A percentile compares a stretch with the other conserved stretches of the same genome.
These are phyloP conservation scores for Phytophthora pisi DNA, from an alignment of 352 stramenopile genomes.

Conservation along the genomic window DNA sequence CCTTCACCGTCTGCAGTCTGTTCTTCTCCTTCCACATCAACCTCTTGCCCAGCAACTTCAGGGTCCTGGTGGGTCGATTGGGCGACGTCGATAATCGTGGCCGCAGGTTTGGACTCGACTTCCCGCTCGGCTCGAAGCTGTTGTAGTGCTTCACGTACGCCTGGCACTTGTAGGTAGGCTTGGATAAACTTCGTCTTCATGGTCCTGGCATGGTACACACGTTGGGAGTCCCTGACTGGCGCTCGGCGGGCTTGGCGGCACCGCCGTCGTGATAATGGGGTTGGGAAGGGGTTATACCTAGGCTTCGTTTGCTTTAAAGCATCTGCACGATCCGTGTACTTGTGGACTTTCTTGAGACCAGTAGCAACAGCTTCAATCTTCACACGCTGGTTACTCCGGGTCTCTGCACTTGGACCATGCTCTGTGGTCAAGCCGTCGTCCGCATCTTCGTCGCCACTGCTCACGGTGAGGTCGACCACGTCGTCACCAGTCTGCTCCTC, in stretches of 20 bases:
- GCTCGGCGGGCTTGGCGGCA: neutral
- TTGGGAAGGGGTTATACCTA: neutral
- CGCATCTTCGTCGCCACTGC: neutral
- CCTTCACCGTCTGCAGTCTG: neutral
- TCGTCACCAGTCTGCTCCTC: neutral
- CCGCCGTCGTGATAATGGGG: neutral
- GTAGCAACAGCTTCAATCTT: neutral
- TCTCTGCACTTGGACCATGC: neutral
- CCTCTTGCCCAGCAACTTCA: neutral
- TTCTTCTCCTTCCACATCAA: neutral
- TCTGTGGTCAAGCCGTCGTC: neutral
- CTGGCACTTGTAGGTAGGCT: neutral
- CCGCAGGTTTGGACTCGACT: neutral
- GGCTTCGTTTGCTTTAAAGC: neutral
- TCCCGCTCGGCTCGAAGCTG: neutral
- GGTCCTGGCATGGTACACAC: neutral
- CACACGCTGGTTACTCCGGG: neutral
- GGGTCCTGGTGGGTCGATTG: no score
- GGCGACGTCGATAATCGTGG: no score
- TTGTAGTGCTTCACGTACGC: neutral
- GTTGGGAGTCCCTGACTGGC: neutral
- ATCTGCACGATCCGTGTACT: neutral
- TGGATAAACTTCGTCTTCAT: neutral
- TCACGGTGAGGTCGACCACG: neutral
- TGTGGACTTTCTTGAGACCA: neutral